A percentile compares a stretch with the other conserved stretches of the same genome.
These are phyloP conservation scores for Starmerella powellii DNA, from an alignment of 805 yeast genomes.

Conservation along the genomic window DNA sequence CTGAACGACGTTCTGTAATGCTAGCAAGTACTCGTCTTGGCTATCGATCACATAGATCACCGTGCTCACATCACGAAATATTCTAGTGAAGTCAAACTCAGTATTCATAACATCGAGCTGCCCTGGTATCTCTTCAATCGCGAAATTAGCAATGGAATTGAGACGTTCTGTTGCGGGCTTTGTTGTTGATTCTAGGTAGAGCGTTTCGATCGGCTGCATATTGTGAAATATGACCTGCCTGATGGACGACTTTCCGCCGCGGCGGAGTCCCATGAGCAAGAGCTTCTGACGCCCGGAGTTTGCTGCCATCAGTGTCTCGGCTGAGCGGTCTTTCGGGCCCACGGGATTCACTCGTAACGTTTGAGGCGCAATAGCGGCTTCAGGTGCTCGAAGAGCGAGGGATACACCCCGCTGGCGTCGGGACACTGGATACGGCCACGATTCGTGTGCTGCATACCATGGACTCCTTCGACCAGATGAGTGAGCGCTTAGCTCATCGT, in stretches of 20 bases:
- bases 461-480: too few relatives aligned
- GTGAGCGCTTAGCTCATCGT: too few relatives aligned
- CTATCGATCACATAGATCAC: slow-evolving; percentile 88
- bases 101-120: slow-evolving; percentile 84
- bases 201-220: slow-evolving; percentile 89
- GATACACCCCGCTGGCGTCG: too few relatives aligned
- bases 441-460: too few relatives aligned
- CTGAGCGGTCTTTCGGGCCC: too few relatives aligned
- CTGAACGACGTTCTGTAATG: slow-evolving; percentile 75
- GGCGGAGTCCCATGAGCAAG: slow-evolving; percentile 72
- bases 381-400: too few relatives aligned
- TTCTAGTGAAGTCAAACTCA: slow-evolving; percentile 52
- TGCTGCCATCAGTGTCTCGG: neutral
- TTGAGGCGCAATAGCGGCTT: too few relatives aligned
- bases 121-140: slow-evolving; percentile 91
- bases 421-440: too few relatives aligned
- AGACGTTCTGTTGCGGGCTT: slow-evolving; percentile 79
- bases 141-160: slow-evolving; percentile 69
- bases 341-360: neutral
- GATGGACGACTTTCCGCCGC: slow-evolving; percentile 80
- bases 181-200: slow-evolving; percentile 80
- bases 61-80: slow-evolving; percentile 77
- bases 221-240: slow-evolving; percentile 92
- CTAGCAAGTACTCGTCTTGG: slow-evolving; percentile 89
- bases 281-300: slow-evolving; percentile 25